Evolutionary conservation across 176 grass and related monocot species (phyloP), one percentile per base, ranked within the genome.

Genomic region (Echinochloa phyllopogon): DNA sequence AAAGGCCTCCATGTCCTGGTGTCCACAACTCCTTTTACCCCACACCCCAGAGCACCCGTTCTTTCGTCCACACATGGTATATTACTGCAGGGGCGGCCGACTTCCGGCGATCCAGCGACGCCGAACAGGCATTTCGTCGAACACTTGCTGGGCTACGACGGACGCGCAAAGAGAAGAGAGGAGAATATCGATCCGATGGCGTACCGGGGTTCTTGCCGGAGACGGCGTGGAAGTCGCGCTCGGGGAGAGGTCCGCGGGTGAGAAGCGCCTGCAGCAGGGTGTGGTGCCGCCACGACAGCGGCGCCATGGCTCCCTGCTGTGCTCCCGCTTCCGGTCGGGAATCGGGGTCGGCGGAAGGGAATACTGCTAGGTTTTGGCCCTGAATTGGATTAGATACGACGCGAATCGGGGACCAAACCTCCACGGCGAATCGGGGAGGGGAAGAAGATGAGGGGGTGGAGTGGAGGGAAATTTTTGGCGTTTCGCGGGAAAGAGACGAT

Each of bases 201-300:
- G 56, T 66, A 92, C 92, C 90, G 51, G 92, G 92, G 80, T 91
- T 61, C 80, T 92, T 97, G 40, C 92, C 79, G 42, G 83, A 91
- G 82, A 94, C 25, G 72, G 73, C 83, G 60, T 87, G 87, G 80
- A 92, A 94, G 45, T 90, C 87, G 33, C 58, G 65, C 44, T 94
- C 92, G 3, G 77, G 29, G 64, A 94, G 89, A 1, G 89, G 94
- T 8, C 92, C 94, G 43, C 92, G 82, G 51, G 52, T 88, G 71
- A 94, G 84, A 37, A 92, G 85, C 52, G 92, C 92, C 90, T 97
- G 92, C 55, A 97, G 84, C 40, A 94, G 82, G 49, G 89, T 74
- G 88, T 94, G 92, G 80, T 94, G 90, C 29, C 83, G 86, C 94
- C 91, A 91, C 17, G 90, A 59, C 27, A 92, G 76, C 40, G 80